A percentile compares a stretch with the other conserved stretches of the same genome.
These are phyloP conservation scores for Monosporascus sp. DNA, from an alignment of 2,329 filamentous ascomycete genomes.

Conservation along the genomic window DNA sequence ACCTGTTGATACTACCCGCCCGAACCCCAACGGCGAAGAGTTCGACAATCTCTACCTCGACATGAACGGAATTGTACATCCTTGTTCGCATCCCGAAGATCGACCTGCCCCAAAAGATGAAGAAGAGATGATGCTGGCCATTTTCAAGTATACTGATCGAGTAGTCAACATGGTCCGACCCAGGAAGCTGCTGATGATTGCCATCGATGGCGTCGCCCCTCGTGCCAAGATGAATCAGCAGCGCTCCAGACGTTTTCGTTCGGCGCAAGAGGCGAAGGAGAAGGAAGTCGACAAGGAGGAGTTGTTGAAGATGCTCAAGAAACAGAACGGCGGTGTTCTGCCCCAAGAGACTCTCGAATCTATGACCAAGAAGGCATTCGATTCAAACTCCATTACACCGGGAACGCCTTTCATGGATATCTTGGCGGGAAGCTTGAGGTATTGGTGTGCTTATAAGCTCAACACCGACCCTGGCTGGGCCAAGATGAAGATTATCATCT, in stretches of 20 bases:
- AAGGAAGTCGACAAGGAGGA: conserved; percentile 90
- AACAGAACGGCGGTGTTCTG: conserved; percentile 64
- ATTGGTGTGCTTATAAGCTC: conserved; percentile 97
- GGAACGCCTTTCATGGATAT: conserved; percentile 99
- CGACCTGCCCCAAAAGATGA: conserved; percentile 85
- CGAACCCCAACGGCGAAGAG: conserved; percentile 96
- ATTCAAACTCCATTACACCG: conserved; percentile 81
- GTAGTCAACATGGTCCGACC: conserved; percentile 98
- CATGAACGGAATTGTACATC: conserved; percentile 99
- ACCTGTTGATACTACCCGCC: conserved; percentile 75
- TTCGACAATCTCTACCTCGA: conserved; percentile 97
- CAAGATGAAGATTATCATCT: conserved; percentile 95
- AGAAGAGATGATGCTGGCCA: conserved; percentile 98
- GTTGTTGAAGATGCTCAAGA: conserved; percentile 76
- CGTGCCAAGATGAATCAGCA: conserved; percentile 99
- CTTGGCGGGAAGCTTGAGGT: conserved; percentile 80
- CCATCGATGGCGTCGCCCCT: conserved; percentile 94
- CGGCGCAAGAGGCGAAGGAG: conserved; percentile 89
- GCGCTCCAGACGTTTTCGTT: conserved; percentile 88
- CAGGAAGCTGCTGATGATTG: conserved; percentile 93
- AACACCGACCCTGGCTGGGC: conserved; percentile 96
- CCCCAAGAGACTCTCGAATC: conserved; percentile 58
- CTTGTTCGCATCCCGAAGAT: conserved; percentile 96
- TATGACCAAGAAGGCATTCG: conserved; percentile 83
- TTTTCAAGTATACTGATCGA: conserved; percentile 98